Evolutionary conservation across 345 rosid species (phyloP).

Genomic region (Firmiana major): DNA sequence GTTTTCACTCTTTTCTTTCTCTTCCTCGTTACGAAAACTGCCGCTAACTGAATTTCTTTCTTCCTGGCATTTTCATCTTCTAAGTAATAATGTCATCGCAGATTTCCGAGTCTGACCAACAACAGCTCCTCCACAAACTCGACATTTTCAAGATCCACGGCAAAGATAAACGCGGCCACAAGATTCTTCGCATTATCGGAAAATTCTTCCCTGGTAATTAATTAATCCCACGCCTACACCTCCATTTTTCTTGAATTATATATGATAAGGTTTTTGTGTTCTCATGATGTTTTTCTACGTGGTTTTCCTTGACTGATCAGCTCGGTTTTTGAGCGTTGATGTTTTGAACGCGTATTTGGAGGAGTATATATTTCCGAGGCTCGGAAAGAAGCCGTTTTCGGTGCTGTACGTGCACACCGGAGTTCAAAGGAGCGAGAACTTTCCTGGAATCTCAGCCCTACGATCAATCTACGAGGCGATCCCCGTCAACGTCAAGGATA

Average conservation of each 20-base stretch:
- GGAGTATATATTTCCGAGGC: constrained; percentile 48
- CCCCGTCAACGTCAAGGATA: constrained; percentile 51
- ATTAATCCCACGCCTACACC: neutral
- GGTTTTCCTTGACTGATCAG: constrained; percentile 22
- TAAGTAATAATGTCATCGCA: constrained; percentile 8
- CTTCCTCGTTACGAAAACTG: neutral
- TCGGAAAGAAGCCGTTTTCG: constrained; percentile 51
- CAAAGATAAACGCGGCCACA: constrained; percentile 62
- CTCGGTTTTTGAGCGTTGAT: constrained; percentile 43
- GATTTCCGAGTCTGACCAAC: constrained; percentile 38
- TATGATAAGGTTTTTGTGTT: neutral
- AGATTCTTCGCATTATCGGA: constrained; percentile 56
- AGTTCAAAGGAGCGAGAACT: constrained; percentile 66
- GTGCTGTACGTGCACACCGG: constrained; percentile 67
- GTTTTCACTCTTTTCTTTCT: neutral
- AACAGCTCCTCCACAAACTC: constrained; percentile 47
- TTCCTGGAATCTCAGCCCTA: constrained; percentile 60
- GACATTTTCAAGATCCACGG: constrained; percentile 71
- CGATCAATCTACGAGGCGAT: constrained; percentile 67
- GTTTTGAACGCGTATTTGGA: constrained; percentile 51
- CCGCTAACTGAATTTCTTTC: neutral
- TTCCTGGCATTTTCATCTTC: neutral
- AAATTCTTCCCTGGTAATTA: constrained; percentile 56
- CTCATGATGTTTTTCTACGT: neutral
- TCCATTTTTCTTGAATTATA: no score